These are phyloP conservation scores for Pythium phragmiticola DNA, from an alignment of 352 stramenopile species.

Conservation along the genomic window DNA sequence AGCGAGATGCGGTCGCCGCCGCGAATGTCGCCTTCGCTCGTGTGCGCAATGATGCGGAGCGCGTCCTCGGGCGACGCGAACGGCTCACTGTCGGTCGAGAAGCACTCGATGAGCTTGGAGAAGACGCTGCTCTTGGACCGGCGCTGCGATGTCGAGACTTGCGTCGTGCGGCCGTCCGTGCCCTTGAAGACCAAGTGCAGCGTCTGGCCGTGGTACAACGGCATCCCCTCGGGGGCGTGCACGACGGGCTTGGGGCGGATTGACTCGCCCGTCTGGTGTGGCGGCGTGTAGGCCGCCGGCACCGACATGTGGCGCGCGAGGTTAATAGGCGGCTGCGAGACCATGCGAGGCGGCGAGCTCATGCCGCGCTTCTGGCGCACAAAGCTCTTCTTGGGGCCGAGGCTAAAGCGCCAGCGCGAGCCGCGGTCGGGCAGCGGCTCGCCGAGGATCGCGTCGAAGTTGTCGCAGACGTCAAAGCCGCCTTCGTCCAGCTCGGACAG, in stretches of 20 bases:
- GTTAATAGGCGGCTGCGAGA: constrained; percentile 28
- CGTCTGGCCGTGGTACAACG: constrained; percentile 55
- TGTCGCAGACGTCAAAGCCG: constrained; percentile 27
- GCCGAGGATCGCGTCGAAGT: constrained; percentile 45
- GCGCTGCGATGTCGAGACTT: constrained; percentile 49
- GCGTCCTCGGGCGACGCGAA: constrained; percentile 41
- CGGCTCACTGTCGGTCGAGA: constrained; percentile 30
- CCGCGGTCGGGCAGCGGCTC: constrained; percentile 25
- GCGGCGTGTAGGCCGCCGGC: constrained; percentile 16
- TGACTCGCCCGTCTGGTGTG: constrained; percentile 9
- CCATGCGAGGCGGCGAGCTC: constrained; percentile 51
- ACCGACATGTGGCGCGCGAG: constrained; percentile 32
- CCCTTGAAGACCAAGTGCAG: constrained; percentile 57
- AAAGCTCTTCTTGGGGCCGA: constrained; percentile 19
- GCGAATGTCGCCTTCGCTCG: constrained; percentile 47
- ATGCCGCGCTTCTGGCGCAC: constrained; percentile 46
- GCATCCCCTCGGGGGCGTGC: constrained; percentile 25
- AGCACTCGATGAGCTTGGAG: constrained; percentile 51
- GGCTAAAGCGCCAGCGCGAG: constrained; percentile 28
- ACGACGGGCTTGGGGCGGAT: constrained; percentile 26
- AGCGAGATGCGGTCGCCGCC: constrained; percentile 64
- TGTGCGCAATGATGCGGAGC: constrained; percentile 61
- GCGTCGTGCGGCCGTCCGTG: constrained; percentile 36
- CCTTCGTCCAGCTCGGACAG: constrained; percentile 40
- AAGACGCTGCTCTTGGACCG: constrained; percentile 44